phyloP scores from a whole-genome alignment of 2,329 filamentous ascomycete species.

The Scedosporium apiospermum region DNA sequence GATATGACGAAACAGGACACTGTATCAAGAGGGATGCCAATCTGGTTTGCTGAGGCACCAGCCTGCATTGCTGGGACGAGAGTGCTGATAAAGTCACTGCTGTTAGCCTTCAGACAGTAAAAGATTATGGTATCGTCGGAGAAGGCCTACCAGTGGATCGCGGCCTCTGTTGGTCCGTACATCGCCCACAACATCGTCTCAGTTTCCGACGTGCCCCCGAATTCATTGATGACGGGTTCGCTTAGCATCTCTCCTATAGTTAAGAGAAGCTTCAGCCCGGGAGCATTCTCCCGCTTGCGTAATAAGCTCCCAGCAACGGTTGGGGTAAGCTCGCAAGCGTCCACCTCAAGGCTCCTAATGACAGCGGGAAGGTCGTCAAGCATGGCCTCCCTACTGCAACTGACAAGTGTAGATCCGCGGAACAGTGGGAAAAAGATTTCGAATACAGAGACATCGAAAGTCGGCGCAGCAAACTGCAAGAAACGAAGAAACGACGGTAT shows the following conservation, averaged over 20 bases:
- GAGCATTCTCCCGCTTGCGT: slow-evolving; percentile 55
- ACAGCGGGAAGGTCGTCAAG: slow-evolving; percentile 64
- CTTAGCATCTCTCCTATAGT: slow-evolving; percentile 95
- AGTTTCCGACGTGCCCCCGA: slow-evolving; percentile 47
- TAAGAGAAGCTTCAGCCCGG: slow-evolving; percentile 59
- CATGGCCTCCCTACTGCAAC: slow-evolving; percentile 59
- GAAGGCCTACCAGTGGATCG: slow-evolving; percentile 63
- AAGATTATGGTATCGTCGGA: not conserved
- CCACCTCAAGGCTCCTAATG: slow-evolving; percentile 57
- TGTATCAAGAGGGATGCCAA: slow-evolving; percentile 70
- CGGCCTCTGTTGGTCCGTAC: slow-evolving; percentile 89
- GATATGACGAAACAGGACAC: slow-evolving; percentile 67
- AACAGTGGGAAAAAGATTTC: slow-evolving; percentile 87
- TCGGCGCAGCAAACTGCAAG: slow-evolving; percentile 84
- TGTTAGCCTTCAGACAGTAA: not conserved
- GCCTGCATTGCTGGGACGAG: slow-evolving; percentile 54
- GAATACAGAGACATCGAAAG: slow-evolving; percentile 91
- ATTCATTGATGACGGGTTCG: slow-evolving; percentile 64
- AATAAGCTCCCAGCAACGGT: slow-evolving; percentile 76
- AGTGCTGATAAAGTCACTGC: slow-evolving; percentile 39
- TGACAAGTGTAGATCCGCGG: slow-evolving; percentile 63
- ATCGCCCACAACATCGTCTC: slow-evolving; percentile 74
- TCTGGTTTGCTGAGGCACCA: slow-evolving; percentile 52
- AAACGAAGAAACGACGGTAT: slow-evolving; percentile 72
- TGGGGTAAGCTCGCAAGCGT: slow-evolving; percentile 82